Percentiles rank a stretch among this genome's conserved stretches.
These are phyloP conservation scores for Kluyveromyces sp. DNA, from an alignment of 1,139 yeast genomes.

Conservation along the genomic window DNA sequence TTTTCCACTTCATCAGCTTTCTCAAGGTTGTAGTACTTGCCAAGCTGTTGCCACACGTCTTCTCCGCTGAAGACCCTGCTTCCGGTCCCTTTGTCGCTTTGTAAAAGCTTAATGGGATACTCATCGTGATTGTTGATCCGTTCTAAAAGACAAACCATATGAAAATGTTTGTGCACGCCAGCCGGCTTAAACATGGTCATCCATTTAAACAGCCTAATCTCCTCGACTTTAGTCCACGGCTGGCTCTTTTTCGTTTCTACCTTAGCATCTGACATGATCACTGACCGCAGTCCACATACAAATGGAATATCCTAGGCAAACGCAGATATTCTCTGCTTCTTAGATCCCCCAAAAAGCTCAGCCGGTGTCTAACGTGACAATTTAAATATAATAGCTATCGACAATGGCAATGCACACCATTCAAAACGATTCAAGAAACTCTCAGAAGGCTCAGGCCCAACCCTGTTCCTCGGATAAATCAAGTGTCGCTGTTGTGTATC, in stretches of 20 bases:
- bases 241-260: background rate
- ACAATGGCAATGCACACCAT: too few species aligned
- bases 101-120: constrained; percentile 26
- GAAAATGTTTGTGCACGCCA: constrained; percentile 47
- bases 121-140: constrained; percentile 40
- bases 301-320: too few species aligned
- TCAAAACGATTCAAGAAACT: too few species aligned
- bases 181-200: constrained; percentile 65
- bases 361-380: too few species aligned
- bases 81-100: constrained; percentile 19
- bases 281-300: too few species aligned
- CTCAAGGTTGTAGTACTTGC: constrained; percentile 46
- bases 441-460: too few species aligned
- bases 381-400: too few species aligned
- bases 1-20: constrained; percentile 50
- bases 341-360: too few species aligned
- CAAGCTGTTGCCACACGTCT: constrained; percentile 56
- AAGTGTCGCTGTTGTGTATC: too few species aligned
- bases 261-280: background rate
- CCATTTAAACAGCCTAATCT: constrained; percentile 56
- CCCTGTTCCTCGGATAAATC: too few species aligned
- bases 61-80: constrained; percentile 36
- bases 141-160: constrained; percentile 49
- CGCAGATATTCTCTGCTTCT: too few species aligned
- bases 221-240: constrained; percentile 56